These are phyloP conservation scores for Paraphoma chrysanthemicola DNA, from an alignment of 2,329 filamentous ascomycete genomes.

Conservation along the genomic window DNA sequence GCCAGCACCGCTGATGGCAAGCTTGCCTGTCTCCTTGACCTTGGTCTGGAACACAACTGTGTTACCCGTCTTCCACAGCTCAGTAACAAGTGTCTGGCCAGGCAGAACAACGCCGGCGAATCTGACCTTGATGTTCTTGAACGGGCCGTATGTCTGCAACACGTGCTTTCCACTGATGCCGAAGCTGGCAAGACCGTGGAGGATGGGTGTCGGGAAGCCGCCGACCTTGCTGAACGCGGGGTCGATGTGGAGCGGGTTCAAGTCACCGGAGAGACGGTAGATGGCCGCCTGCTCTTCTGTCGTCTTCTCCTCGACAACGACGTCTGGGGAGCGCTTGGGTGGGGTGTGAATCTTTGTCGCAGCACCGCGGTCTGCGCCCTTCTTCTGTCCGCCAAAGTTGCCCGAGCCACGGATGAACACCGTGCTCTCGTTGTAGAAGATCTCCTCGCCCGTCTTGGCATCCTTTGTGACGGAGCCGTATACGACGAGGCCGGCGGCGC, in stretches of 20 bases:
- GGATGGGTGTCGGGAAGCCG: conserved; percentile 91
- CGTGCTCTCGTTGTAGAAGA: conserved; percentile 98
- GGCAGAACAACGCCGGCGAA: conserved; percentile 88
- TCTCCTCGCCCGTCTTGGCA: conserved; percentile 81
- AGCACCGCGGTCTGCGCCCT: conserved; percentile 77
- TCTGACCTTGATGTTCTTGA: conserved; percentile 91
- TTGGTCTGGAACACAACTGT: conserved; percentile 84
- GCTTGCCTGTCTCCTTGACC: conserved; percentile 92
- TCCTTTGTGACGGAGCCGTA: conserved; percentile 83
- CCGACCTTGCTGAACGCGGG: conserved; percentile 93
- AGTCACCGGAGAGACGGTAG: conserved; percentile 92
- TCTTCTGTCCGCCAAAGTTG: conserved; percentile 85
- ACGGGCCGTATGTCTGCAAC: conserved; percentile 79
- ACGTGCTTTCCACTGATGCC: conserved; percentile 92
- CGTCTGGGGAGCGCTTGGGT: conserved; percentile 78
- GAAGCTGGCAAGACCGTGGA: conserved; percentile 97
- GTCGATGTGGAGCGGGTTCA: conserved; percentile 96
- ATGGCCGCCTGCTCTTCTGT: conserved; percentile 90
- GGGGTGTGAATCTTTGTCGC: conserved; percentile 80
- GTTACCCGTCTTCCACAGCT: conserved; percentile 91
- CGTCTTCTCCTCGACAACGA: conserved; percentile 84
- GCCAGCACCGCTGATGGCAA: conserved; percentile 81
- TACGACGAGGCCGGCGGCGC: conserved; percentile 83
- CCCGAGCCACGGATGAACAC: conserved; percentile 91
- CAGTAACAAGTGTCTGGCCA: conserved; percentile 85